These are phyloP conservation scores for Sporobolomyces roseus DNA, from an alignment of 768 basidiomycete species.

Conservation along the genomic window DNA sequence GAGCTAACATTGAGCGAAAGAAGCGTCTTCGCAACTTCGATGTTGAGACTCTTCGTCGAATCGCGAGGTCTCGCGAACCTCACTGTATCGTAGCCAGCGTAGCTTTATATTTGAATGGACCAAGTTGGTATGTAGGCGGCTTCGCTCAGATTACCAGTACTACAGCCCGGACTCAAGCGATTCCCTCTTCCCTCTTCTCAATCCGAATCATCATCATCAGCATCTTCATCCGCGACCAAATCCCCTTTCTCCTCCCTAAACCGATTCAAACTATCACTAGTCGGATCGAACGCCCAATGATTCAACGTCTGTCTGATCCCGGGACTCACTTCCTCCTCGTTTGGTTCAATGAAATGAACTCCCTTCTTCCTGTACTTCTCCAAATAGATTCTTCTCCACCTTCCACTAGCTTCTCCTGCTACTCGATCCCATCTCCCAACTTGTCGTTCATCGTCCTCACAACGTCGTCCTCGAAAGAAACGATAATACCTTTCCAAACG, in stretches of 20 bases:
- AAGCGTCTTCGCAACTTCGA: too few species aligned
- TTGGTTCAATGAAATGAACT: slow-evolving; percentile 17
- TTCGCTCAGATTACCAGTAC: too few species aligned
- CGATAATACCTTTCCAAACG: too few species aligned
- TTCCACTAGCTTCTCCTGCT: slow-evolving; percentile 17
- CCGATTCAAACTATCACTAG: slow-evolving; percentile 20
- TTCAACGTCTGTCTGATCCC: slow-evolving; percentile 34
- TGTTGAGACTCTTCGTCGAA: too few species aligned
- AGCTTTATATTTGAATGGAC: too few species aligned
- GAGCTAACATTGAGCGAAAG: too few species aligned
- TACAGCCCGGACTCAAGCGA: too few species aligned
- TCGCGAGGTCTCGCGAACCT: too few species aligned
- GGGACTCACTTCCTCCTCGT: slow-evolving; percentile 12
- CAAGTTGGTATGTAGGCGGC: too few species aligned
- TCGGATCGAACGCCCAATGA: slow-evolving; percentile 37
- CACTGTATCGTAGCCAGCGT: too few species aligned
- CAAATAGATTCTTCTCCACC: slow-evolving; percentile 24
- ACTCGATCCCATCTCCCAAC: slow-evolving; percentile 21
- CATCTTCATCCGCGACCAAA: slow-evolving; percentile 26
- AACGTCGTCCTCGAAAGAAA: slow-evolving; percentile 30
- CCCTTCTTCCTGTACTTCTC: slow-evolving; percentile 24
- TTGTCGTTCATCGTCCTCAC: slow-evolving; percentile 30
- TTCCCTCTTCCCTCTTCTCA: background rate
- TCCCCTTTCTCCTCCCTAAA: slow-evolving; percentile 37
- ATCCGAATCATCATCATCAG: slow-evolving; percentile 6